Percentiles rank a stretch among this genome's conserved stretches.
These are phyloP conservation scores for Lagerstroemia fauriei DNA, from an alignment of 441 rosid species.

Conservation along the genomic window DNA sequence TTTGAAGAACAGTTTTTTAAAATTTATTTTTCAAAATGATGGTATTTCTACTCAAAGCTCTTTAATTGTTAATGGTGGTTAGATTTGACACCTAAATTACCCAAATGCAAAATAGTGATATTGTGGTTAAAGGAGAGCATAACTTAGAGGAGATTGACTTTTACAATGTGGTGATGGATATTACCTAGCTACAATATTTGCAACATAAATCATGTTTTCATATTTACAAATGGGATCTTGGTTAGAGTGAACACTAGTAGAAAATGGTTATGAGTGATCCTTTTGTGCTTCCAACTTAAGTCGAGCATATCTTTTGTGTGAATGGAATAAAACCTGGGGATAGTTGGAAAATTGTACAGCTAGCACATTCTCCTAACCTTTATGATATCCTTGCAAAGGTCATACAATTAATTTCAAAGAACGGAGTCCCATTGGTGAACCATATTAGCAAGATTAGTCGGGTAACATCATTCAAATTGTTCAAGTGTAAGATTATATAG, in stretches of 20 bases:
- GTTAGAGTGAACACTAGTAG: background rate
- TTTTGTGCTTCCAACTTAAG: background rate
- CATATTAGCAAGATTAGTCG: background rate
- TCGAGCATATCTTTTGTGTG: background rate
- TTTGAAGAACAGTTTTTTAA: too few relatives aligned
- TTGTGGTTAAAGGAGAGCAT: slow-evolving; percentile 1
- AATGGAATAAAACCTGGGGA: background rate
- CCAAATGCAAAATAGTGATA: background rate
- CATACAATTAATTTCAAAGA: background rate
- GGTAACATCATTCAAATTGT: background rate
- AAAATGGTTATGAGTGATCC: background rate
- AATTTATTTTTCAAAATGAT: background rate
- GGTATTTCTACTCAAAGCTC: too few relatives aligned
- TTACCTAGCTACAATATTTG: background rate
- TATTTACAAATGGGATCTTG: background rate
- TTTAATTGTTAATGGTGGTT: background rate
- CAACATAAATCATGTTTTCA: background rate
- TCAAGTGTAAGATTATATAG: background rate
- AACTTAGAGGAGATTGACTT: background rate
- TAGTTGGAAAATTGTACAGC: background rate
- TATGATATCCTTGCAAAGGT: background rate
- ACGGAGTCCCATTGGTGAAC: background rate
- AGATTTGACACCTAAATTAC: background rate
- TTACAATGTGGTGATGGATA: background rate
- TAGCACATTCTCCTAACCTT: background rate